phyloP scores from a whole-genome alignment of 495 filamentous ascomycete species.

The Penicillium mononematosum region DNA sequence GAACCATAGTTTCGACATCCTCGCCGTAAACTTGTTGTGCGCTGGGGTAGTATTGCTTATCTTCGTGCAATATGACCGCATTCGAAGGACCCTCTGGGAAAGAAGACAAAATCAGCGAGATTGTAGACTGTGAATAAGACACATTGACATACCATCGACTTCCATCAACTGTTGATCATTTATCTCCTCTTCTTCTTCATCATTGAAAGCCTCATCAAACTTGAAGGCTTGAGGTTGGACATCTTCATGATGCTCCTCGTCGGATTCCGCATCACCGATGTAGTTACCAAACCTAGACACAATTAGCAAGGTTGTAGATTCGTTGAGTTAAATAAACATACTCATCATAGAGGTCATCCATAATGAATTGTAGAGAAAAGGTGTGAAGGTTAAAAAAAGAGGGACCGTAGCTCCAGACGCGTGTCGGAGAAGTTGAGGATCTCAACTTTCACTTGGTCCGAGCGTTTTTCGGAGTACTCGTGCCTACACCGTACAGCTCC shows the following conservation, averaged over 20 bases:
- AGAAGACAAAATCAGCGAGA: constrained; percentile 16
- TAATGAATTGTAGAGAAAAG: constrained; percentile 34
- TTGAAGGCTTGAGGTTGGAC: constrained; percentile 71
- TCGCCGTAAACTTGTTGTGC: constrained; percentile 92
- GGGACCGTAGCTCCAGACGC: constrained; percentile 16
- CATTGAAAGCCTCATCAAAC: constrained; percentile 69
- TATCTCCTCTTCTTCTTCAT: constrained; percentile 56
- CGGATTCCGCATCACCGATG: constrained; percentile 89
- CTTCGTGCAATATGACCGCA: constrained; percentile 93
- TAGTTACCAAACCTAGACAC: constrained; percentile 82
- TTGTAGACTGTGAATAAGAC: not conserved
- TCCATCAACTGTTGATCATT: constrained; percentile 90
- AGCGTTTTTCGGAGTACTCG: constrained; percentile 30
- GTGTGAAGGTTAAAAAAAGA: constrained; percentile 9
- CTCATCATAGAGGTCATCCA: constrained; percentile 88
- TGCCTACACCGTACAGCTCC: constrained; percentile 37
- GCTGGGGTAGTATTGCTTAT: constrained; percentile 98
- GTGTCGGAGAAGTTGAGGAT: constrained; percentile 24
- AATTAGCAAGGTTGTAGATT: constrained; percentile 4
- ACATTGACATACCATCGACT: constrained; percentile 64
- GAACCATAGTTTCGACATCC: constrained; percentile 91
- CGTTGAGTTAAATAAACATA: constrained; percentile 35
- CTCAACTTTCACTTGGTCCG: constrained; percentile 27
- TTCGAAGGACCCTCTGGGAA: constrained; percentile 87
- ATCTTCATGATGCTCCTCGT: constrained; percentile 77